Evolutionary conservation across 1,284 basidiomycete species (phyloP).

Genomic region (Moniliophthora roreri): DNA sequence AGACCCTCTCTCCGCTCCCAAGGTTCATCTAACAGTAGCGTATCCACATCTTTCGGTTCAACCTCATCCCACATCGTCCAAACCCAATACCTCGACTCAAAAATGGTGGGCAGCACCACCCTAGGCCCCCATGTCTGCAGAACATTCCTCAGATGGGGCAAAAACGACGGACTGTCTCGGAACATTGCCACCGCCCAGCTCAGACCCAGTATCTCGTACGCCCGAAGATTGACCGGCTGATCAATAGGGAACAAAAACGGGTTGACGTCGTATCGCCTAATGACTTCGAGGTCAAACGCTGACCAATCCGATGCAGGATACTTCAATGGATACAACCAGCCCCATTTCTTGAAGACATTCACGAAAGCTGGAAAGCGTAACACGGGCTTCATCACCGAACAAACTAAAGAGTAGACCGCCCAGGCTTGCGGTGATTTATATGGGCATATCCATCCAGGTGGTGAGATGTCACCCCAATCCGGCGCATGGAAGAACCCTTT

Average conservation of each 20-base stretch:
- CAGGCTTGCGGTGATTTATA: background rate
- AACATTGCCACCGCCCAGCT: background rate
- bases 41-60: background rate
- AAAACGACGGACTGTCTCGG: background rate
- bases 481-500: background rate
- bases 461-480: background rate
- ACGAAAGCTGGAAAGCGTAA: background rate
- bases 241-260: background rate
- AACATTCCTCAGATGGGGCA: background rate
- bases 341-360: background rate
- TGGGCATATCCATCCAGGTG: background rate
- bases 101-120: background rate
- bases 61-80: background rate
- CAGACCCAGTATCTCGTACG: background rate
- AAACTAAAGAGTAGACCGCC: background rate
- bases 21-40: background rate
- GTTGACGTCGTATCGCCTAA: background rate
- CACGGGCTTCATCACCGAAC: background rate
- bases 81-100: background rate
- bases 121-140: background rate
- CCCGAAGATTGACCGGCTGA: background rate
- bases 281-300: background rate
- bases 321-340: background rate
- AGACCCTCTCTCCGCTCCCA: no score
- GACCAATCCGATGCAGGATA: background rate